Conservation (phyloP, 306 rosid species). For the Vigna trinervia region DNA sequence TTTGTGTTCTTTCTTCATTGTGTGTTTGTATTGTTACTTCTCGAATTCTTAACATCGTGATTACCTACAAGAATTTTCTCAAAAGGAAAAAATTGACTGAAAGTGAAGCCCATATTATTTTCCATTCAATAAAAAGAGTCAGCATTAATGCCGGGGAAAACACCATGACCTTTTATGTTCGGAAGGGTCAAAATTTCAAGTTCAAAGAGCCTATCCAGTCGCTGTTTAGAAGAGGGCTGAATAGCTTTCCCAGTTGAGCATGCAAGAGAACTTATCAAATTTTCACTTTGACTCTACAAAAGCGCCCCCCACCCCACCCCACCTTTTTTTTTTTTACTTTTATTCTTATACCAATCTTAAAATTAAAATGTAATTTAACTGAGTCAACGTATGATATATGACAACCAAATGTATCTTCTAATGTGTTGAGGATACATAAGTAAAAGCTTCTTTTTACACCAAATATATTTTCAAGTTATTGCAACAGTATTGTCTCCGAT, state of each 20-base stretch:
- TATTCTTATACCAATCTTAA: background rate
- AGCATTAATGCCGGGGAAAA: conserved; percentile 1
- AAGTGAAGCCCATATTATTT: background rate
- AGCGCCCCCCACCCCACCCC: background rate
- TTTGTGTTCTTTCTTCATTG: no score
- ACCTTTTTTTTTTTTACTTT: background rate
- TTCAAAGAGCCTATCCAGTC: conserved; percentile 30
- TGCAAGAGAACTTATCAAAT: conserved; percentile 17
- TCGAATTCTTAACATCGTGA: no score
- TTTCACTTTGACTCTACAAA: conserved; percentile 19
- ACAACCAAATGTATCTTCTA: conserved; percentile 21
- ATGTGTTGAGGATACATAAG: conserved; percentile 31
- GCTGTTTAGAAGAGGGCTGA: conserved; percentile 11
- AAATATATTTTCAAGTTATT: conserved; percentile 28
- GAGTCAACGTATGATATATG: conserved; percentile 24
- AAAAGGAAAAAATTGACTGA: conserved; percentile 9
- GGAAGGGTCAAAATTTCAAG: conserved; percentile 10
- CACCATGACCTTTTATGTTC: background rate
- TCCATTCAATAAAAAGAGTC: conserved; percentile 15
- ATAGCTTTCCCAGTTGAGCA: conserved; percentile 27
- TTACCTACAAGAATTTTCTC: background rate
- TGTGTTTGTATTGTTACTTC: no score
- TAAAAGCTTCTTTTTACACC: conserved; percentile 28
- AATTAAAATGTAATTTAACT: conserved; percentile 26
- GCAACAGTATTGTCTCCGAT: background rate